These are phyloP conservation scores for Aspergillus awamori DNA, from an alignment of 2,329 filamentous ascomycete genomes.

Conservation along the genomic window DNA sequence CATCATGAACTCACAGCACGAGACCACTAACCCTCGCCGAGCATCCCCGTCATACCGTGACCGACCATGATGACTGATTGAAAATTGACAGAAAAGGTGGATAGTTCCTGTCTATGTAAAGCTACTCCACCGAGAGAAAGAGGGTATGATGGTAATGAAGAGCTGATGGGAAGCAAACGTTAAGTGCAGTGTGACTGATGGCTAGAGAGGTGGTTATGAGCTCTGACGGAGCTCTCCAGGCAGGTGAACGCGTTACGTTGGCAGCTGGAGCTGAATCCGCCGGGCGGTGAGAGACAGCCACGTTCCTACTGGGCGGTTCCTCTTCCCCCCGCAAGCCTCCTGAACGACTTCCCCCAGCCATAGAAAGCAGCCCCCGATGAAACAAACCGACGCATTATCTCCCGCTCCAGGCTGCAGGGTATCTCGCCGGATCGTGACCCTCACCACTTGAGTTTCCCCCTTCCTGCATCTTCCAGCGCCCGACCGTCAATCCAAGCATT, in stretches of 20 bases:
- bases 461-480: not conserved
- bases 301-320: conserved; percentile 17
- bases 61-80: conserved; percentile 40
- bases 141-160: conserved; percentile 1
- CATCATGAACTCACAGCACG: conserved; percentile 8
- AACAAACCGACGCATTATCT: conserved; percentile 7
- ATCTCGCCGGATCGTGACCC: conserved; percentile 5
- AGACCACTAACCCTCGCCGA: conserved; percentile 46
- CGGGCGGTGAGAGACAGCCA: conserved; percentile 21
- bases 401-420: conserved; percentile 8
- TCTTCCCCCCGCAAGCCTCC: conserved; percentile 23
- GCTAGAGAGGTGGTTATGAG: conserved; percentile 21
- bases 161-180: conserved; percentile 4
- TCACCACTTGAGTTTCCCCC: not conserved
- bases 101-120: not conserved
- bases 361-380: conserved; percentile 5
- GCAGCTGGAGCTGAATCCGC: conserved; percentile 25
- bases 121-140: not conserved
- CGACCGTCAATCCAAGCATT: not conserved
- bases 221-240: conserved; percentile 29
- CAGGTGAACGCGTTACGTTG: conserved; percentile 36
- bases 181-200: conserved; percentile 19
- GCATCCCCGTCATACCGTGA: conserved; percentile 46
- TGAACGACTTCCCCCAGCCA: conserved; percentile 21
- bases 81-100: not conserved